Conservation (phyloP, 495 filamentous ascomycete species). For the Cairneyella variabilis region DNA sequence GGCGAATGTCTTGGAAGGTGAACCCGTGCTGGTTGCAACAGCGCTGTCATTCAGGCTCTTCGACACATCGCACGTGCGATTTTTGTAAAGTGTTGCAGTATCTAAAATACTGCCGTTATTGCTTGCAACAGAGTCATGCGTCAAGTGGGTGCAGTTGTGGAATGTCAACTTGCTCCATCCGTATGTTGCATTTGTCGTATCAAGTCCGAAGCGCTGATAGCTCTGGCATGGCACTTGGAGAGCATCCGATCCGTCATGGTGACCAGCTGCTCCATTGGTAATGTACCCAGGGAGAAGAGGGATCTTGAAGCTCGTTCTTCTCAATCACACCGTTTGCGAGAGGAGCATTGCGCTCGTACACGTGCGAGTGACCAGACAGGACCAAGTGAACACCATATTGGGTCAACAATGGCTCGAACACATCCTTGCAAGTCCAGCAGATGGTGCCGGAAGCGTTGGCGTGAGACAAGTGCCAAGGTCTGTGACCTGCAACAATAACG, state of each 20-base stretch:
- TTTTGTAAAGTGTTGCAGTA: not conserved
- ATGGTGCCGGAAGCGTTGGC: too few relatives aligned
- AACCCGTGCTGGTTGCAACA: too few relatives aligned
- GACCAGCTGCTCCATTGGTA: constrained; percentile 41
- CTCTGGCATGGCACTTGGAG: not conserved
- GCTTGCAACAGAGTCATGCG: constrained; percentile 30
- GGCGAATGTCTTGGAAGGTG: too few relatives aligned
- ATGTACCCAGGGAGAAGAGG: constrained; percentile 44
- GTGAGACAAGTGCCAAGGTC: too few relatives aligned
- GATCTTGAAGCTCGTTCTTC: constrained; percentile 29
- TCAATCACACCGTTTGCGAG: too few relatives aligned
- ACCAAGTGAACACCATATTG: too few relatives aligned
- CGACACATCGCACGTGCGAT: not conserved
- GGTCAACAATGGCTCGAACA: too few relatives aligned
- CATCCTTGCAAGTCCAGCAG: too few relatives aligned
- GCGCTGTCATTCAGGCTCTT: too few relatives aligned
- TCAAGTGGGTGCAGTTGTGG: constrained; percentile 32
- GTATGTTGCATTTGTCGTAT: constrained; percentile 26
- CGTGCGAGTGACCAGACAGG: too few relatives aligned
- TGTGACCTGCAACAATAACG: too few relatives aligned
- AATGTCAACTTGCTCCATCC: constrained; percentile 30
- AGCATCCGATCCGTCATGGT: constrained; percentile 40
- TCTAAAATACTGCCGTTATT: constrained; percentile 26
- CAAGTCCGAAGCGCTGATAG: constrained; percentile 17
- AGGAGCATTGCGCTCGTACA: too few relatives aligned